A percentile compares a stretch with the other conserved stretches of the same genome.
Evolutionary conservation across 225 moss, liverwort and hornwort genomes (phyloP).

Genomic region (Sphagnum contortum): DNA sequence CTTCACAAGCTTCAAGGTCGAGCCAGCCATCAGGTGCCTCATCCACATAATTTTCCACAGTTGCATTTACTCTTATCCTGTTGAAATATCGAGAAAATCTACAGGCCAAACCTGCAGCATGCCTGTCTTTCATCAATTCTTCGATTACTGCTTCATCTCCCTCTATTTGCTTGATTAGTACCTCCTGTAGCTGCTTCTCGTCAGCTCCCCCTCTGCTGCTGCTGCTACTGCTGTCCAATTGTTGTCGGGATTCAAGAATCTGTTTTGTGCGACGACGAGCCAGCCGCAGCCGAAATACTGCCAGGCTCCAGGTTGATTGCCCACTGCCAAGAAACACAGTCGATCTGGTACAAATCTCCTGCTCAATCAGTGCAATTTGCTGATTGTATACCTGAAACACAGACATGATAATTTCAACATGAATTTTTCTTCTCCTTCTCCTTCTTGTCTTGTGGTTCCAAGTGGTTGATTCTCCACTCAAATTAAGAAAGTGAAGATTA

Average conservation of each 20-base stretch:
- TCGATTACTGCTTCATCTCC: constrained; percentile 11
- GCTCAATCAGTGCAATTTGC: constrained; percentile 69
- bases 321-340: constrained; percentile 64
- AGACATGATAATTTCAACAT: too few species aligned
- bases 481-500: too few species aligned
- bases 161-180: too few species aligned
- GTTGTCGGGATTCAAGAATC: constrained; percentile 8
- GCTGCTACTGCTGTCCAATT: too few species aligned
- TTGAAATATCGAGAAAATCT: constrained; percentile 23
- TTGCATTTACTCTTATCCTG: constrained; percentile 26
- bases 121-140: constrained; percentile 26
- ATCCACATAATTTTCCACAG: constrained; percentile 23
- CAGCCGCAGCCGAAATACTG: constrained; percentile 42
- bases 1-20: constrained; percentile 49
- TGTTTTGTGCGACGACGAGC: constrained; percentile 23
- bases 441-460: too few species aligned
- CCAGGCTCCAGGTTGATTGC: constrained; percentile 71
- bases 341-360: constrained; percentile 65
- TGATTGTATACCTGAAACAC: constrained; percentile 30
- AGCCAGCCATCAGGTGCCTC: constrained; percentile 48
- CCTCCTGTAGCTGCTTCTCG: background rate
- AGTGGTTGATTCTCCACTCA: too few species aligned
- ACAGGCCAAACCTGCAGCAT: constrained; percentile 37
- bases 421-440: too few species aligned
- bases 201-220: too few species aligned